Evolutionary conservation across 2,329 filamentous ascomycete species (phyloP), one percentile per base, ranked within the genome.

Genomic region (Madurella mycetomatis): DNA sequence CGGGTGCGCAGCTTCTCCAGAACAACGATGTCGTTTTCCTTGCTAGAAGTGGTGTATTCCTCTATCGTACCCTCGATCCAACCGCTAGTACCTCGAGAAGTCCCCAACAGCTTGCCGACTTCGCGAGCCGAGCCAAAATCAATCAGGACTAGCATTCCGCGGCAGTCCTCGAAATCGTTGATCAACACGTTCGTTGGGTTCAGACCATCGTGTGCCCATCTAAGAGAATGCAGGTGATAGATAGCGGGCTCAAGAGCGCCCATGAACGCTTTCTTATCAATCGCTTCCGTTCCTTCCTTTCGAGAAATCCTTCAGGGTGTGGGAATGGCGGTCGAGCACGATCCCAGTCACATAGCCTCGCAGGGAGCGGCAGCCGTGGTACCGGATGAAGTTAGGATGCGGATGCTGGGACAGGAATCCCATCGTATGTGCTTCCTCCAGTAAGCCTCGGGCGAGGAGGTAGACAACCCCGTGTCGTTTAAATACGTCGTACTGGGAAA

Each of bases 341-440:
- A 67, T 42, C 11, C 59, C 62, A 2, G 61, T 64, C 44, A 67
- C 63, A 19, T 49, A 47, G 46, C 61, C 64, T n/a, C 58, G 57
- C 9, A 55, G 47, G 5, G 65, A 57, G 9, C 50, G 57, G 57
- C 65, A 69, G 41, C 66, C 65, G 41, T 64, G 54, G 53, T 67
- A 67, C 9, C 53, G n/a, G 46, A 67, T 47, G 37, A 68, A 63
- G 50, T 64, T 62, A 9, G 64, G 66, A 49, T 69, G 67, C 8
- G 62, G 62, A 5, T 64, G 15, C 40, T 18, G 15, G 15, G 40
- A 41, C 7, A 41, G 40, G 8, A 41, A 7, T n/a, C 65, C 61
- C 55, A 63, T 54, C n/a, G 47, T 49, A 32, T 54, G 37, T 15
- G 59, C 56, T 51, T 66, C 64, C 30, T 63, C 52, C 25, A 57